phyloP scores from a whole-genome alignment of 345 rosid genomes.

The Populus nigra region DNA sequence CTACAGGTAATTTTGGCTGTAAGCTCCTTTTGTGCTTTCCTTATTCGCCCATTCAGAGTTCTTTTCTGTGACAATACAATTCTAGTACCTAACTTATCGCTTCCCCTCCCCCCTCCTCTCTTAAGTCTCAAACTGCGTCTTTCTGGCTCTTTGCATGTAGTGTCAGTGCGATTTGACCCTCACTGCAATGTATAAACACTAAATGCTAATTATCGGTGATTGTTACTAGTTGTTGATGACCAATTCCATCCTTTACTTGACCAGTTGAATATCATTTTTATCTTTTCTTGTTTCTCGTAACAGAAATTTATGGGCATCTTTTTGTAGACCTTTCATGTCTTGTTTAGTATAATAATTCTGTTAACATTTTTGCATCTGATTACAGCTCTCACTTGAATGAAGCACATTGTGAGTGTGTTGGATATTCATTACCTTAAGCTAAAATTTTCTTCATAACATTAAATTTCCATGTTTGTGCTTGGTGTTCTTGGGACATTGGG shows the following conservation, averaged over 20 bases:
- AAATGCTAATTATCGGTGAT: neutral
- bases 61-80: neutral
- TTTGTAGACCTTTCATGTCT: neutral
- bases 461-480: neutral
- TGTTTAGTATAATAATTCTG: no score
- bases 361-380: neutral
- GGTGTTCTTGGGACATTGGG: neutral
- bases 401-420: neutral
- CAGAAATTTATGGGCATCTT: neutral
- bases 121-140: neutral
- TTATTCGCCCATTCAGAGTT: neutral
- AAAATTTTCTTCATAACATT: neutral
- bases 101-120: neutral
- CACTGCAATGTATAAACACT: neutral
- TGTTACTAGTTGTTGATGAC: neutral
- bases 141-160: neutral
- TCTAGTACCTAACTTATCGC: neutral
- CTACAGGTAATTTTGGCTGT: slow-evolving; percentile 54
- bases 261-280: neutral
- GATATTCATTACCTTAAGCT: neutral
- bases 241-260: neutral
- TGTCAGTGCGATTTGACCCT: neutral
- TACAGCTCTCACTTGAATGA: neutral
- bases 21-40: neutral
- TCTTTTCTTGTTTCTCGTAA: neutral